phyloP scores from a whole-genome alignment of 305 asterid species.

The Rubia tinctorum region DNA sequence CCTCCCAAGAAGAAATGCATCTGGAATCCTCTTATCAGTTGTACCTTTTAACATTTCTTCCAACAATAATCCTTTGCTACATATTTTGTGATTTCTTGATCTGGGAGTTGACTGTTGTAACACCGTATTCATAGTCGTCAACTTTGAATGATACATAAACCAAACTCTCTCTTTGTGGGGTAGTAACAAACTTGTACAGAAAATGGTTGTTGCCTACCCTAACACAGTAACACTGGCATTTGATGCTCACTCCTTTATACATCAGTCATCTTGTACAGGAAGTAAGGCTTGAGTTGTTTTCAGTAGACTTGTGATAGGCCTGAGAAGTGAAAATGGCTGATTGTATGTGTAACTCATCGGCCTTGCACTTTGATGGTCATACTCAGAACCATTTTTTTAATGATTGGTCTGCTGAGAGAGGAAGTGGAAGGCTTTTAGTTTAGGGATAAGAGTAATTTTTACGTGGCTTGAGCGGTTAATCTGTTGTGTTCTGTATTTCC shows the following conservation, averaged over 20 bases:
- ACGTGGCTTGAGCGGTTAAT: too few relatives aligned
- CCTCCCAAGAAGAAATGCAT: constrained; percentile 12
- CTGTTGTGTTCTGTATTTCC: too few relatives aligned
- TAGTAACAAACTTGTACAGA: constrained; percentile 38
- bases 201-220: constrained; percentile 18
- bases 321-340: too few relatives aligned
- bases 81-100: constrained; percentile 25
- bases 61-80: constrained; percentile 8
- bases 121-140: constrained; percentile 32
- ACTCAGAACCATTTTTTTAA: too few relatives aligned
- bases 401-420: too few relatives aligned
- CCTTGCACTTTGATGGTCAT: too few relatives aligned
- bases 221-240: neutral
- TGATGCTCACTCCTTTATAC: neutral
- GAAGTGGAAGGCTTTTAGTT: too few relatives aligned
- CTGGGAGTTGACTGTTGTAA: constrained; percentile 27
- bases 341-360: too few relatives aligned
- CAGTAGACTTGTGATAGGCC: too few relatives aligned
- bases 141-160: constrained; percentile 23
- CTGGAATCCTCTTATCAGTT: constrained; percentile 23
- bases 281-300: neutral
- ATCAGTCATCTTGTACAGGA: constrained; percentile 9
- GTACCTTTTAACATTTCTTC: constrained; percentile 15
- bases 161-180: constrained; percentile 20
- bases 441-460: too few relatives aligned